These are phyloP conservation scores for Zygosaccharomyces bisporus DNA, from an alignment of 805 yeast genomes.

Conservation along the genomic window DNA sequence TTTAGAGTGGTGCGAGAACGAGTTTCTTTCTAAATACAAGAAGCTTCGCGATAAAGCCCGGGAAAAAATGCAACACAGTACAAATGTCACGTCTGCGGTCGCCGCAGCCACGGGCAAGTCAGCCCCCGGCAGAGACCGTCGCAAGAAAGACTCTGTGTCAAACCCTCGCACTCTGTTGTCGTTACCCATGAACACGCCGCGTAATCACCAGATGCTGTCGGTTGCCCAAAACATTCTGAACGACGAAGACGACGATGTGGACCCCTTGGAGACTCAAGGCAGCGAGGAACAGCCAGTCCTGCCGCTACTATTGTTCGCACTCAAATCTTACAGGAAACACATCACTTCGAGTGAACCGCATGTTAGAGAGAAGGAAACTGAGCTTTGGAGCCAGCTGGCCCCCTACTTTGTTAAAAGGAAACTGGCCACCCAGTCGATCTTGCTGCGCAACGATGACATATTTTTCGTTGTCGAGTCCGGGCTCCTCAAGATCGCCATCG, in stretches of 20 bases:
- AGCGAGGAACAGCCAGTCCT: conserved; percentile 26
- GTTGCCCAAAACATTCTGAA: conserved; percentile 38
- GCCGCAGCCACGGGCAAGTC: conserved; percentile 14
- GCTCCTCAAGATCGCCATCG: conserved; percentile 48
- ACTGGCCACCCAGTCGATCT: conserved; percentile 49
- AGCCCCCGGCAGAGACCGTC: conserved; percentile 3
- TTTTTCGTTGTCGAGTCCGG: conserved; percentile 61
- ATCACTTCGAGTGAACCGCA: conserved; percentile 25
- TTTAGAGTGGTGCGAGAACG: conserved; percentile 95
- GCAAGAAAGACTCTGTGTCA: conserved; percentile 2
- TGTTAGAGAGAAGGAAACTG: conserved; percentile 40
- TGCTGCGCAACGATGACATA: conserved; percentile 30
- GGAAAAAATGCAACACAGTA: conserved; percentile 13
- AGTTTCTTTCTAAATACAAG: conserved; percentile 52
- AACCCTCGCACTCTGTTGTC: conserved; percentile 15
- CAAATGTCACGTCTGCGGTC: conserved; percentile 12
- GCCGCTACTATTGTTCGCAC: conserved; percentile 28
- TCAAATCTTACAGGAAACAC: conserved; percentile 30
- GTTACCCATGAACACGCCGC: conserved; percentile 38
- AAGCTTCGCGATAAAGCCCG: conserved; percentile 33
- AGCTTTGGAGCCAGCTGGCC: conserved; percentile 63
- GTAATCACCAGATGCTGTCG: conserved; percentile 40
- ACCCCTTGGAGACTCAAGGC: conserved; percentile 19
- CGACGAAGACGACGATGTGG: conserved; percentile 30
- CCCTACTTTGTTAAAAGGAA: conserved; percentile 52